Evolutionary conservation across 2,329 filamentous ascomycete genomes (phyloP), one percentile per base, ranked within the genome.

Genomic region (Sclerotinia spermophila): DNA sequence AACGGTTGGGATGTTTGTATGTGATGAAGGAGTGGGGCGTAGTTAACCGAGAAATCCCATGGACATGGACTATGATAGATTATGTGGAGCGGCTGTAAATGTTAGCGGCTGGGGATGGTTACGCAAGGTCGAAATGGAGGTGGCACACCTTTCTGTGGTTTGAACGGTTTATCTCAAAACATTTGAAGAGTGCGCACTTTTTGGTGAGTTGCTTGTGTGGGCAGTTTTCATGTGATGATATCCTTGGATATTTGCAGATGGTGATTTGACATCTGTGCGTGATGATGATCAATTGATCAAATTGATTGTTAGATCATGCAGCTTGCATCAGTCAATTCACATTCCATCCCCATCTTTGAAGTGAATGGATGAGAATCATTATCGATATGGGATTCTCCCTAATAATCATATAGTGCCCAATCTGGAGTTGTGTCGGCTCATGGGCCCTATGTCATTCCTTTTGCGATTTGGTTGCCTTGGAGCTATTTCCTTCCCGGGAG

Each of bases 21-120:
- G 56, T 38, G 61, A 65, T 53, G 45, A 65, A 65, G 62, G 62
- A 45, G 62, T 53, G 45, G 62, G 30, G 62, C 11, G 24, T 38
- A 33, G 24, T 30, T 65, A 65, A 13, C 62, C 62, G 62, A 65
- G 62, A 65, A 33, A 42, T n/a, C n/a, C n/a, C n/a, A n/a, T 40
- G 40, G 6, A 7, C 62, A 53, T 27, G 62, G 62, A 27, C 53
- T 65, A 13, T 53, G 62, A 65, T 40, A 33, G 62, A 2, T 53
- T 65, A 53, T 65, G 35, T 65, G 62, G 62, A 17, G 21, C 44
- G 30, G 7, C 21, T 53, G 33, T 35, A 27, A 24, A 24, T 48
- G n/a, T 64, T 40, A 21, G 45, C 45, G 62, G 62, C 62, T 48
- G 27, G 62, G 33, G 24, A 30, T 65, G 33, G 45, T 65, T 53